Conservation (phyloP, 2,329 filamentous ascomycete species). For the Neofusicoccum ribis region DNA sequence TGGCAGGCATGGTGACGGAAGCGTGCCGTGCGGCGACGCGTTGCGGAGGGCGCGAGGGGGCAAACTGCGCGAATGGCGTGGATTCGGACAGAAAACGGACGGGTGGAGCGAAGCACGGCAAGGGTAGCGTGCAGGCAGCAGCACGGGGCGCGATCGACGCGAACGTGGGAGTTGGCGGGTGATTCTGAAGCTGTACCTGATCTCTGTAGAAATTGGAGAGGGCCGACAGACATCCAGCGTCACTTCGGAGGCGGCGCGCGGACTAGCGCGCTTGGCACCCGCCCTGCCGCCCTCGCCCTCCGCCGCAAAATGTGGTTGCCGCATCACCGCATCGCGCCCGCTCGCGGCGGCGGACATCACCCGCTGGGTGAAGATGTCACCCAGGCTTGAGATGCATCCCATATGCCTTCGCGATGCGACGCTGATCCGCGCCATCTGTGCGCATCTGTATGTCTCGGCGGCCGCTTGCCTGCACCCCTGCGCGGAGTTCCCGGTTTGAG, state of each 20-base stretch:
- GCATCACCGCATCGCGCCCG: neutral
- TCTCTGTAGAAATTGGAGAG: conserved; percentile 14
- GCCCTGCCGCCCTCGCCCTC: neutral
- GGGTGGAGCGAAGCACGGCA: neutral
- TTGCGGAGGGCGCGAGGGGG: conserved; percentile 22
- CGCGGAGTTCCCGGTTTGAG: neutral
- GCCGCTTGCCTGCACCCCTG: conserved; percentile 25
- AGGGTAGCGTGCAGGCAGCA: neutral
- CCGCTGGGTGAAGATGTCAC: too few species aligned
- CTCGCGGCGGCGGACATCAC: too few species aligned
- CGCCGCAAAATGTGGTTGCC: neutral
- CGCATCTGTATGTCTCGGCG: conserved; percentile 22
- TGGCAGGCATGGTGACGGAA: conserved; percentile 34
- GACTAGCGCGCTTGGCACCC: neutral
- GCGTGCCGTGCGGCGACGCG: conserved; percentile 36
- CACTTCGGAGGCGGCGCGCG: conserved; percentile 7
- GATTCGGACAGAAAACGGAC: neutral
- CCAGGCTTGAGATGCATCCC: too few species aligned
- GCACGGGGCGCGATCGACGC: neutral
- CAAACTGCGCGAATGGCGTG: conserved; percentile 5
- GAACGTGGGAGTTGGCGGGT: neutral
- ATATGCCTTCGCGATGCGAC: conserved; percentile 8
- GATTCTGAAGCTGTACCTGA: conserved; percentile 14
- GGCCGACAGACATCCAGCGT: conserved; percentile 9
- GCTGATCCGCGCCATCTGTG: conserved; percentile 2